phyloP scores from a whole-genome alignment of 805 yeast species.

The Suhomyces kilbournensis region DNA sequence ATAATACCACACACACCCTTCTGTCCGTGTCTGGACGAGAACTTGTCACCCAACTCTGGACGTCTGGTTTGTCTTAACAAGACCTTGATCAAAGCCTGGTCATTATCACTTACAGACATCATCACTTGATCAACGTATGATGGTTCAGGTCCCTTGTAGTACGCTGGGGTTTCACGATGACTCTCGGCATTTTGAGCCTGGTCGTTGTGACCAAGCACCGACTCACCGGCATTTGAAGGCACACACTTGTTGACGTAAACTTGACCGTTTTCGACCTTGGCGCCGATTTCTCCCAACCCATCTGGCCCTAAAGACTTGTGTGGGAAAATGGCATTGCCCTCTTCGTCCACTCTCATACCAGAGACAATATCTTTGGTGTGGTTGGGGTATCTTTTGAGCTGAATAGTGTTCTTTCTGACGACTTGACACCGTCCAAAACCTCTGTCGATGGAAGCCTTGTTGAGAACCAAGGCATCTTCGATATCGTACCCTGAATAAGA shows the following conservation, averaged over 20 bases:
- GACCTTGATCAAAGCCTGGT: slow-evolving; percentile 91
- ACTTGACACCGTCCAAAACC: slow-evolving; percentile 99
- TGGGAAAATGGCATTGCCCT: slow-evolving; percentile 78
- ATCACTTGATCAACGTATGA: slow-evolving; percentile 94
- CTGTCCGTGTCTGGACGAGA: slow-evolving; percentile 96
- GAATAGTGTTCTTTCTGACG: slow-evolving; percentile 84
- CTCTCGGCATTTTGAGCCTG: slow-evolving; percentile 45
- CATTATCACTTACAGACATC: slow-evolving; percentile 95
- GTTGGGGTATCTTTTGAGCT: slow-evolving; percentile 87
- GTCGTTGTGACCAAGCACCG: slow-evolving; percentile 43
- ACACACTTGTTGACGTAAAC: slow-evolving; percentile 90
- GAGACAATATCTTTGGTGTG: slow-evolving; percentile 89
- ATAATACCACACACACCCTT: slow-evolving; percentile 99
- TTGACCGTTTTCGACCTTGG: slow-evolving; percentile 86
- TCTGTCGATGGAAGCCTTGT: slow-evolving; percentile 89
- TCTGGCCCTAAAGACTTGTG: slow-evolving; percentile 88
- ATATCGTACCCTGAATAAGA: slow-evolving; percentile 98
- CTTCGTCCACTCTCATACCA: slow-evolving; percentile 85
- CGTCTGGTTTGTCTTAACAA: slow-evolving; percentile 91
- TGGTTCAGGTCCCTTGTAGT: slow-evolving; percentile 93
- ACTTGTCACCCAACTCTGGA: slow-evolving; percentile 97
- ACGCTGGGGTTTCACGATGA: slow-evolving; percentile 87
- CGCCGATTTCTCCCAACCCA: slow-evolving; percentile 96
- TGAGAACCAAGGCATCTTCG: slow-evolving; percentile 95
- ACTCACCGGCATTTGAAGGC: slow-evolving; percentile 79